Conservation (phyloP, 371 early-diverging fungal species). For the Blakeslea trispora region DNA sequence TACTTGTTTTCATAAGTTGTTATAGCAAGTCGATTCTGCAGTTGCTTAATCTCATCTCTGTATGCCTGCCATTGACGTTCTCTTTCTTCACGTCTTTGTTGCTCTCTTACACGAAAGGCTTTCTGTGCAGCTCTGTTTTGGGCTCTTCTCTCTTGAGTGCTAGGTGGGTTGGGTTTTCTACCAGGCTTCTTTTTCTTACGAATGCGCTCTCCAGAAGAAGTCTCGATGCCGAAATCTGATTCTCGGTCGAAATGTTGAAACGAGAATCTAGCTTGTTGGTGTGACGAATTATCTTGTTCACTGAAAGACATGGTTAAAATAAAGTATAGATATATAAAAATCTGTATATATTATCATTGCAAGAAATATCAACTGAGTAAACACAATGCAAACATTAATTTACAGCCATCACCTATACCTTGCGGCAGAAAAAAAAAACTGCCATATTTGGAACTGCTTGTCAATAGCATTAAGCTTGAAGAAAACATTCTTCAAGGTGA, state of each 20-base stretch:
- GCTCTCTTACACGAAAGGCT: slow-evolving; percentile 27
- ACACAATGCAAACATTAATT: too few relatives aligned
- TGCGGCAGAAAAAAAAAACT: too few relatives aligned
- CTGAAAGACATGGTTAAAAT: background rate
- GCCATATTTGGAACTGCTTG: too few relatives aligned
- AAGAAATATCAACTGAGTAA: too few relatives aligned
- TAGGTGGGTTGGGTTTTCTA: slow-evolving; percentile 31
- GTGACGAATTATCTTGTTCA: background rate
- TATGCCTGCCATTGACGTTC: slow-evolving; percentile 27
- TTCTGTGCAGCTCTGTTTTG: slow-evolving; percentile 32
- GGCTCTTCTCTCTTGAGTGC: slow-evolving; percentile 21
- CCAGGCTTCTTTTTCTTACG: slow-evolving; percentile 31
- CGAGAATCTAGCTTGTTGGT: slow-evolving; percentile 2
- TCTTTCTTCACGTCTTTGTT: slow-evolving; percentile 28
- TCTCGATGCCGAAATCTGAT: slow-evolving; percentile 28
- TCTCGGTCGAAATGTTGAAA: slow-evolving; percentile 32
- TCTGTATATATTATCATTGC: too few relatives aligned
- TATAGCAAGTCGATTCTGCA: slow-evolving; percentile 24
- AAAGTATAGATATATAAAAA: too few relatives aligned
- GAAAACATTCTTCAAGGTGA: too few relatives aligned
- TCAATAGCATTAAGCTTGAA: too few relatives aligned
- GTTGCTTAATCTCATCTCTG: slow-evolving; percentile 22
- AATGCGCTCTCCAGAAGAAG: slow-evolving; percentile 20
- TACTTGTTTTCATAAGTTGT: slow-evolving; percentile 42
- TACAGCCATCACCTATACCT: too few relatives aligned